A percentile compares a stretch with the other conserved stretches of the same genome.
Evolutionary conservation across 2,329 filamentous ascomycete species (phyloP).

Genomic region (Sporothrix humicola): DNA sequence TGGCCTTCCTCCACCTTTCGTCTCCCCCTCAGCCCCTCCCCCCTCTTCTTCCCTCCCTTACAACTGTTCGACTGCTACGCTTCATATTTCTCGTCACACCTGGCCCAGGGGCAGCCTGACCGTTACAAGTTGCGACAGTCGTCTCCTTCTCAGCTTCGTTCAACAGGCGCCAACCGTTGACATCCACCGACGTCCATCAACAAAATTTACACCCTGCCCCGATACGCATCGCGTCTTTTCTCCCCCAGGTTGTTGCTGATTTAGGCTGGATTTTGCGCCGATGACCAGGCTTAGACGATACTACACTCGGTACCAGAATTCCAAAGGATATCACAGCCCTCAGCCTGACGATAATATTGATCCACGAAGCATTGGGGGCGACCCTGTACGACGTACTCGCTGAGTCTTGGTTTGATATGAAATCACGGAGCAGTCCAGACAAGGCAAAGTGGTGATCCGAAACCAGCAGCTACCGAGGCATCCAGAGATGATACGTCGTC

Average conservation of each 20-base stretch:
- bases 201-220: too few relatives aligned
- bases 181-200: neutral
- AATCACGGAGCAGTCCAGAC: neutral
- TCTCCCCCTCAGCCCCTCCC: neutral
- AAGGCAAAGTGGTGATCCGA: neutral
- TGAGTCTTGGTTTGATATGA: neutral
- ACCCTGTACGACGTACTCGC: neutral
- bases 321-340: neutral
- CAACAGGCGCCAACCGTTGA: neutral
- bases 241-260: neutral
- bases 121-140: too few relatives aligned
- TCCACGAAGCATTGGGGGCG: neutral
- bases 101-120: neutral
- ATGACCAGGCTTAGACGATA: neutral
- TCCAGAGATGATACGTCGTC: neutral
- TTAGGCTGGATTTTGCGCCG: slow-evolving; percentile 1
- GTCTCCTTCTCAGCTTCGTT: too few relatives aligned
- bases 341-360: neutral
- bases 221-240: too few relatives aligned
- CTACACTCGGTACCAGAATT: neutral
- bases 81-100: slow-evolving; percentile 1
- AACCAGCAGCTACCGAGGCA: slow-evolving; percentile 1
- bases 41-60: neutral
- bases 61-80: neutral
- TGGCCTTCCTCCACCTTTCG: neutral